Evolutionary conservation across 2,329 filamentous ascomycete genomes (phyloP), one percentile per base, ranked within the genome.

Genomic region (Ceratocystis smalleyi): DNA sequence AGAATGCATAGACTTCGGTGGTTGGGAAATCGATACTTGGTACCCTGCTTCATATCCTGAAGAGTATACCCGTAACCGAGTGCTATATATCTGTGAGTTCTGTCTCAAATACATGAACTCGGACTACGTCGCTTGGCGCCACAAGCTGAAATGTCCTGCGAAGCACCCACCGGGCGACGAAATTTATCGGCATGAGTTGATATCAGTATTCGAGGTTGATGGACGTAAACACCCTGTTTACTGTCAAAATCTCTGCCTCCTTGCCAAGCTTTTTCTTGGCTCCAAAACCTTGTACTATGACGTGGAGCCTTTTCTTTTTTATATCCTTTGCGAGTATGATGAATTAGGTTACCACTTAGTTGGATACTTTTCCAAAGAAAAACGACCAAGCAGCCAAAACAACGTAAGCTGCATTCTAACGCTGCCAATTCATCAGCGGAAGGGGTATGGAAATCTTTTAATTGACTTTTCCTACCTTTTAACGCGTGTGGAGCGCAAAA

Each of bases 21-120:
- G 91, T 62, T 95, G 88, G 80, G 94, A 99, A 74, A 99, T 99
- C 70, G 94, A 99, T 73, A 99, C 94, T 2, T 97, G 94, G 91
- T 96, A 99, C 75, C 92, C 94, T 35, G 94, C 94, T 47, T 95
- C 94, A 12, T 99, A 99, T 72, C 94, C 94, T 0, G 94, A 96
- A 73, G 94, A 99, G 75, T 99, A 99, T 77, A 97, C 91, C 73
- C 85, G 92, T 68, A 97, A 99, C 72, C 86, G 89, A 35, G 88
- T 96, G 45, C 81, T 99, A n/a, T 97, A 96, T 75, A 97, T 99
- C 68, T 99, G 94, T 79, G 95, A 99, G 74, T 99, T 97, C 74
- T 99, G 94, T 73, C 79, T 99, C 67, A 99, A 97, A 75, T 99
- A 99, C 77, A 96, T 99, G 91, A 96, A 95, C 74, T 97, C 94